phyloP scores from a whole-genome alignment of 352 stramenopile genomes.

The Aphanomyces euteiches region DNA sequence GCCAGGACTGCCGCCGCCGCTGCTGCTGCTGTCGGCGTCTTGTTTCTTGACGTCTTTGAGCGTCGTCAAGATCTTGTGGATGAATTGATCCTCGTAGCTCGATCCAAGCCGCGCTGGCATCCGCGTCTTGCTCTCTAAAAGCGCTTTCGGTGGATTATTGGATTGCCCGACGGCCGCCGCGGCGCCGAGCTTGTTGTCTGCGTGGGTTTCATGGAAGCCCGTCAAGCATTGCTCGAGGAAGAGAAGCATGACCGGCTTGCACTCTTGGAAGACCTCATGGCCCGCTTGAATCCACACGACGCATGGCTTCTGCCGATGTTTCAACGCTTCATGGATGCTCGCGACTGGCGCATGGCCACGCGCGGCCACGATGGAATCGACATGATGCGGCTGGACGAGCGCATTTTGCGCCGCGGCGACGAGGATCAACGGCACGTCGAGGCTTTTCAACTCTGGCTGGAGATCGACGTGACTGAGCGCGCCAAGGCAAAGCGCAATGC shows the following conservation, averaged over 20 bases:
- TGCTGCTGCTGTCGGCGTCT: slow-evolving; percentile 25
- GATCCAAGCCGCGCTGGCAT: neutral
- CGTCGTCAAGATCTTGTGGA: slow-evolving; percentile 76
- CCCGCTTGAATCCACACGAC: slow-evolving; percentile 88
- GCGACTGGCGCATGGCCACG: slow-evolving; percentile 56
- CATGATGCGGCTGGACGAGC: slow-evolving; percentile 84
- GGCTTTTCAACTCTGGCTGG: slow-evolving; percentile 45
- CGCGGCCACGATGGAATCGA: slow-evolving; percentile 59
- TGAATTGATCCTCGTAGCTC: slow-evolving; percentile 86
- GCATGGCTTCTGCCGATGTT: slow-evolving; percentile 41
- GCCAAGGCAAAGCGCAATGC: slow-evolving; percentile 86
- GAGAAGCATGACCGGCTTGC: slow-evolving; percentile 74
- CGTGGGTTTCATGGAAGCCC: slow-evolving; percentile 89
- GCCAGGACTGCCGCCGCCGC: slow-evolving; percentile 33
- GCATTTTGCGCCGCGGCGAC: slow-evolving; percentile 86
- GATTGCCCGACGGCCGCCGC: no score
- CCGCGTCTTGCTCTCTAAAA: slow-evolving; percentile 33
- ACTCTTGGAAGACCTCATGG: slow-evolving; percentile 93
- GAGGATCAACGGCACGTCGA: slow-evolving; percentile 79
- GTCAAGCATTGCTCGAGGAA: slow-evolving; percentile 92
- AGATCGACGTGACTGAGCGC: slow-evolving; percentile 83
- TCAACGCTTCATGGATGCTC: slow-evolving; percentile 78
- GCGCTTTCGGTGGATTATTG: slow-evolving; percentile 36
- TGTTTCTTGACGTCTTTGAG: slow-evolving; percentile 43
- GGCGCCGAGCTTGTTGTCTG: no score